phyloP scores from a whole-genome alignment of 2,329 filamentous ascomycete species.

The Monilinia fructicola region DNA sequence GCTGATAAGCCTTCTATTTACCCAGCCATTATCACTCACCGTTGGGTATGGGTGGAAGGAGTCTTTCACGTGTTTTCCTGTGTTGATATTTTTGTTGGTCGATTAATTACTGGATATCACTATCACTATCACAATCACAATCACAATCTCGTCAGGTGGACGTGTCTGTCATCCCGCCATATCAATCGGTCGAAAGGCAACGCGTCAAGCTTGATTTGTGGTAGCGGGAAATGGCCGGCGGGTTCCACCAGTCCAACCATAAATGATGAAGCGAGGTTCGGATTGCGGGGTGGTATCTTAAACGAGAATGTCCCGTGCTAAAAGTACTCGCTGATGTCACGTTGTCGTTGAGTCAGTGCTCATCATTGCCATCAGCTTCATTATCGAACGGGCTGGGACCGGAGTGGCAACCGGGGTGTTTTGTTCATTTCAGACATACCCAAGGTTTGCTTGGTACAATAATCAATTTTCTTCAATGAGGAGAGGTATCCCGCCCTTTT shows the following conservation, averaged over 20 bases:
- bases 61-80: conserved; percentile 10
- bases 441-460: conserved; percentile 9
- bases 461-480: background rate
- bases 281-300: conserved; percentile 8
- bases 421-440: background rate
- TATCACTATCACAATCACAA: background rate
- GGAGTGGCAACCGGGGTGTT: background rate
- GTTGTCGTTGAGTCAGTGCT: conserved; percentile 16
- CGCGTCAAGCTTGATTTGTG: conserved; percentile 4
- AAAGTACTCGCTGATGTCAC: conserved; percentile 3
- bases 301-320: conserved; percentile 10
- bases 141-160: conserved; percentile 14
- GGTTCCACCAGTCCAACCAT: conserved; percentile 7
- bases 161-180: conserved; percentile 5
- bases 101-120: background rate
- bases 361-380: background rate
- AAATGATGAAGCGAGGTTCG: conserved; percentile 1
- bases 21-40: background rate
- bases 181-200: conserved; percentile 13
- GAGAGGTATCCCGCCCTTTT: background rate
- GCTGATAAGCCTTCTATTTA: background rate
- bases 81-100: background rate
- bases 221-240: background rate
- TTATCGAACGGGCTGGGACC: background rate
- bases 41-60: background rate